phyloP scores from a whole-genome alignment of 2,329 filamentous ascomycete genomes.

The Fusarium hostae region DNA sequence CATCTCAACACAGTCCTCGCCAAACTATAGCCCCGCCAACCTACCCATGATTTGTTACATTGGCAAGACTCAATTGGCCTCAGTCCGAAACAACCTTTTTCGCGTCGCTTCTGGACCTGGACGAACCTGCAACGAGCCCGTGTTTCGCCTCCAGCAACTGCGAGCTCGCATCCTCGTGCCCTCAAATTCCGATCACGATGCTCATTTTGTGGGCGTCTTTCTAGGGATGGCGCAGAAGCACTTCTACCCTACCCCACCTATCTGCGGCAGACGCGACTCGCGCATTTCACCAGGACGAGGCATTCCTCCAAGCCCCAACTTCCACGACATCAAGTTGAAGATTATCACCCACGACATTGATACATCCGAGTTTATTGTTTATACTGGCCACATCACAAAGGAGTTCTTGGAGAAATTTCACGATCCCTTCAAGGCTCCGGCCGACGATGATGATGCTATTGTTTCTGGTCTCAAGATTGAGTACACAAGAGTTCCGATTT shows the following conservation, averaged over 20 bases:
- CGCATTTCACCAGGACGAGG: slow-evolving; percentile 38
- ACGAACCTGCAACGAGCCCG: slow-evolving; percentile 57
- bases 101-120: slow-evolving; percentile 56
- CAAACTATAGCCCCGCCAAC: slow-evolving; percentile 35
- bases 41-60: slow-evolving; percentile 58
- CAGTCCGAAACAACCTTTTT: slow-evolving; percentile 60
- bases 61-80: slow-evolving; percentile 57
- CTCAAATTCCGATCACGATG: slow-evolving; percentile 60
- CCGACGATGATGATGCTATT: slow-evolving; percentile 37
- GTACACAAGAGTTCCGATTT: slow-evolving; percentile 61
- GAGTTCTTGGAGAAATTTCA: slow-evolving; percentile 63
- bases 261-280: slow-evolving; percentile 40
- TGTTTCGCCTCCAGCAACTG: slow-evolving; percentile 58
- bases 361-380: slow-evolving; percentile 63
- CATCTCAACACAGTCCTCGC: slow-evolving; percentile 36
- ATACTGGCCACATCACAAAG: slow-evolving; percentile 60
- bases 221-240: slow-evolving; percentile 67
- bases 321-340: slow-evolving; percentile 60
- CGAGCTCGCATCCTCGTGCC: slow-evolving; percentile 61
- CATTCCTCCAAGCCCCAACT: slow-evolving; percentile 47
- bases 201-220: slow-evolving; percentile 63
- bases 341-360: slow-evolving; percentile 63
- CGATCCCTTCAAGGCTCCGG: slow-evolving; percentile 55
- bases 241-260: slow-evolving; percentile 54
- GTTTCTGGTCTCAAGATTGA: slow-evolving; percentile 57